Evolutionary conservation across 768 basidiomycete species (phyloP), one percentile per base, ranked within the genome.

Genomic region (Leccinum rimulosum): DNA sequence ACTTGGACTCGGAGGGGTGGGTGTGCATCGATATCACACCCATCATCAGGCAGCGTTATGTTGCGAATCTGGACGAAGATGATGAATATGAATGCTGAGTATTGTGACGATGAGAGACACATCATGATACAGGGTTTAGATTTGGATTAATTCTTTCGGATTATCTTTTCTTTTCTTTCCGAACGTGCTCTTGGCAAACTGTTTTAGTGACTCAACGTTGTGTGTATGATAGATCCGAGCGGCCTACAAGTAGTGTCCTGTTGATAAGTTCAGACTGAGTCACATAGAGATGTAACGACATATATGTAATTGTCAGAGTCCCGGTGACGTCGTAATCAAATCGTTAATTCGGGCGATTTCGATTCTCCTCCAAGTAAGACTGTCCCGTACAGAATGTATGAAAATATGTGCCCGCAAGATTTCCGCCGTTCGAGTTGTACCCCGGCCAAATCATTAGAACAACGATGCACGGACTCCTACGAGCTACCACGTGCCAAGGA

Each of bases 11-110:
- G 11, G 50, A 51, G 1, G 73, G 70, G 10, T 73, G 73, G 72
- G 67, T 73, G 19, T 68, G 61, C 45, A 62, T 73, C 56, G 72
- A 74, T 4, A 53, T 75, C 28, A 68, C 61, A 6, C 70, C 72
- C 3, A 15, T 58, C 50, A 65, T 73, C 31, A 50, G 52, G 43
- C 62, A 70, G 50, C 68, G 50, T 19, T 61, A 55, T 30, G 48
- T 73, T 1, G 38, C 62, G 6, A 19, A 62, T 36, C 56, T 55
- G 6, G 64, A 33, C 14, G 49, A 63, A 4, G 70, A 19, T 45
- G 43, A 19, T 45, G 43, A 19, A 45, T 12, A 45, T 22, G 43
- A 10, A 19, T 45, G 43, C 19, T 45, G 43, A 45, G 43, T 45
- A 19, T 19, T 45, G 19, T 45, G 19, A 12, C 19, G 19, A 45